Evolutionary conservation across 192 early-diverging fungal species (phyloP).

Genomic region (Fimicolochytrium jonesii): DNA sequence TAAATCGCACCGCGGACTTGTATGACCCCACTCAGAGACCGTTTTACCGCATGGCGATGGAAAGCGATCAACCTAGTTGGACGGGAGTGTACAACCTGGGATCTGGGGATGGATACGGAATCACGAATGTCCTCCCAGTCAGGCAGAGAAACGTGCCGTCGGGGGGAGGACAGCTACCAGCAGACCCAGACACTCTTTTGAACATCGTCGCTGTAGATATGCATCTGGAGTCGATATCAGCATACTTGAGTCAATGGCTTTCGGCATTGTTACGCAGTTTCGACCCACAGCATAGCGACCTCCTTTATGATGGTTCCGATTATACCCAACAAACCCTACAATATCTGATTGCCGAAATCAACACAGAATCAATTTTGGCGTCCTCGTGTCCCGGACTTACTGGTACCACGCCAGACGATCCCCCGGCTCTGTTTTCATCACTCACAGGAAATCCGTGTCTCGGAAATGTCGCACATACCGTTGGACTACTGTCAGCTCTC

Average conservation of each 20-base stretch:
- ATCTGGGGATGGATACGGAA: constrained; percentile 24
- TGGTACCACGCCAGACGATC: constrained; percentile 3
- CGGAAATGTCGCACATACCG: not conserved
- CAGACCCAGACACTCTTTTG: not conserved
- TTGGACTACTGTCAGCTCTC: not conserved
- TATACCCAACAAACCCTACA: not conserved
- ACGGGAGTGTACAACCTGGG: constrained; percentile 19
- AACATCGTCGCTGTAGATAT: constrained; percentile 16
- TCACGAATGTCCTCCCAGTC: constrained; percentile 18
- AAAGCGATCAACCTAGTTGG: not conserved
- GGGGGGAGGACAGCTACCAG: too few species aligned
- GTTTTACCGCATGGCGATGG: constrained; percentile 8
- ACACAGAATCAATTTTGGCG: constrained; percentile 11
- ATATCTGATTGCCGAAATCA: constrained; percentile 7
- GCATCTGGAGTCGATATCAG: constrained; percentile 9
- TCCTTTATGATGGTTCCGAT: not conserved
- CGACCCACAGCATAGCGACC: not conserved
- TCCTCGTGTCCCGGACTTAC: constrained; percentile 15
- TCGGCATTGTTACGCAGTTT: not conserved
- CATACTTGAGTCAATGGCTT: not conserved
- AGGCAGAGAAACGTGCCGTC: not conserved
- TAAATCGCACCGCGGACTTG: not conserved
- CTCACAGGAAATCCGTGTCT: constrained; percentile 8
- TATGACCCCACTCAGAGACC: constrained; percentile 22
- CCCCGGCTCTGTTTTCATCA: not conserved